phyloP scores from a whole-genome alignment of 257 asterid species.

The Paraleonurus japonicus region DNA sequence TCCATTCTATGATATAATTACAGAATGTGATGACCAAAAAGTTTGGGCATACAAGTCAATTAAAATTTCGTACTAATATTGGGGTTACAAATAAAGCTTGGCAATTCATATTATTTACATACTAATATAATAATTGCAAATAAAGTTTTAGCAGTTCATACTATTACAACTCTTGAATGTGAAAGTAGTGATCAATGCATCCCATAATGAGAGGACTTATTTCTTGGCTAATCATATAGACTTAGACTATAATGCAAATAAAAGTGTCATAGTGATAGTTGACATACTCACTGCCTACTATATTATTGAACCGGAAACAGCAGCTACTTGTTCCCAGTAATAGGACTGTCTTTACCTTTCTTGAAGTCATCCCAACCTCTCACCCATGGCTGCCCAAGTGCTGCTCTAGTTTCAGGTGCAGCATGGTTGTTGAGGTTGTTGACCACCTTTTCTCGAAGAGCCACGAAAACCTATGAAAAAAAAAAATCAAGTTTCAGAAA shows the following conservation, averaged over 20 bases:
- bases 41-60: too few relatives aligned
- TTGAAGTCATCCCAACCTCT: slow-evolving; percentile 97
- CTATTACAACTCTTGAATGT: not conserved
- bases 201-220: not conserved
- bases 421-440: slow-evolving; percentile 64
- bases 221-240: not conserved
- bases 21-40: too few relatives aligned
- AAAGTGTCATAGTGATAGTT: not conserved
- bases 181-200: not conserved
- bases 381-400: slow-evolving; percentile 80
- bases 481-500: not conserved
- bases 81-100: not conserved
- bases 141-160: not conserved
- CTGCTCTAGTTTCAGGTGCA: slow-evolving; percentile 81
- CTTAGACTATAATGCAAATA: not conserved
- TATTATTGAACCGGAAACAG: not conserved
- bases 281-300: not conserved
- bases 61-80: too few relatives aligned
- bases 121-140: not conserved
- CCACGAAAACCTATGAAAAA: slow-evolving; percentile 65
- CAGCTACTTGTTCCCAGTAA: slow-evolving; percentile 72
- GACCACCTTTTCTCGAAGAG: slow-evolving; percentile 61
- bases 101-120: not conserved
- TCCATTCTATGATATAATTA: too few relatives aligned
- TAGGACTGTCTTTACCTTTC: slow-evolving; percentile 69